Evolutionary conservation across 2,329 filamentous ascomycete genomes (phyloP).

Genomic region (Blumeria graminis): DNA sequence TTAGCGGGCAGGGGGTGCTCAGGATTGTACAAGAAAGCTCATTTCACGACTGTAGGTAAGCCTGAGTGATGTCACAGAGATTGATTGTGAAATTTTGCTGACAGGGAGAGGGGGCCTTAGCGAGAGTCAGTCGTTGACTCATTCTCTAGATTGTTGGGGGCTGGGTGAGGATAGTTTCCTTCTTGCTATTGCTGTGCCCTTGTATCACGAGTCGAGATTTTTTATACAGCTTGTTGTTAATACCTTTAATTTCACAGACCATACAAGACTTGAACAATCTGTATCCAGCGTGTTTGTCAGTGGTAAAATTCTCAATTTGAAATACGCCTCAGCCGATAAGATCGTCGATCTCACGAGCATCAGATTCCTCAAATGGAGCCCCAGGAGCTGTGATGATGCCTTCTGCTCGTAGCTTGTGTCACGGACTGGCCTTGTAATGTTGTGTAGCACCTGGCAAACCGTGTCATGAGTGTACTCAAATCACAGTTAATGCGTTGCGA

Average conservation of each 20-base stretch:
- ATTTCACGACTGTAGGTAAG: neutral
- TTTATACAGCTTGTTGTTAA: neutral
- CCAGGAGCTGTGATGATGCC: neutral
- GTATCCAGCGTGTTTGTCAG: neutral
- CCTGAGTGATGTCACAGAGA: neutral
- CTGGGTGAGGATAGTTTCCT: slow-evolving; percentile 3
- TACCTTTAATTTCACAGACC: neutral
- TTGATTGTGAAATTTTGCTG: neutral
- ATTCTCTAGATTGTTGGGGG: slow-evolving; percentile 3
- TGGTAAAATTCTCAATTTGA: neutral
- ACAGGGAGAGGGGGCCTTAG: neutral
- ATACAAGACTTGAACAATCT: neutral
- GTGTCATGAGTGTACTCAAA: too few relatives aligned
- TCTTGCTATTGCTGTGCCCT: neutral
- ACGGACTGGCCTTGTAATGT: too few relatives aligned
- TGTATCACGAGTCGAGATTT: neutral
- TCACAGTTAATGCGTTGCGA: too few relatives aligned
- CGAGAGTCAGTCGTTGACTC: slow-evolving; percentile 1
- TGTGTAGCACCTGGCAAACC: too few relatives aligned
- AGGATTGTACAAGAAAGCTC: neutral
- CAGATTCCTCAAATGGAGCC: neutral
- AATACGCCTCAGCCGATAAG: neutral
- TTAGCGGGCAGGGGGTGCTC: neutral
- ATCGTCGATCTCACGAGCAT: neutral
- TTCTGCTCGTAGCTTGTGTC: neutral